These are phyloP conservation scores for Yamadazyma akitaensis DNA, from an alignment of 805 yeast genomes.

Conservation along the genomic window DNA sequence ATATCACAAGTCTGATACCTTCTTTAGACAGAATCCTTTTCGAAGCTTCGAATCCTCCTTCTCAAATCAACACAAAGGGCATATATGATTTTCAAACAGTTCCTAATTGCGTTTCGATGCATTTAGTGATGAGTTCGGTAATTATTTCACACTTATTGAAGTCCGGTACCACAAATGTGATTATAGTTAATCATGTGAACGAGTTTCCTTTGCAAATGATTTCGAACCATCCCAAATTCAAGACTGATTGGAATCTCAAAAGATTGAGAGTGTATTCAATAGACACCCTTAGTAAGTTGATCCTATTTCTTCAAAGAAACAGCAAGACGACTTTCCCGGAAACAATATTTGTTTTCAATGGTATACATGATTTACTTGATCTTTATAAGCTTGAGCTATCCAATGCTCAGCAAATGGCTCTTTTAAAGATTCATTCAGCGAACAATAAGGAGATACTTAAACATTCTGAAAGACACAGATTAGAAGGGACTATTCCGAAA, in stretches of 20 bases:
- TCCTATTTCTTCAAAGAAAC: slow-evolving; percentile 7
- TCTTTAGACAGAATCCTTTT: slow-evolving; percentile 26
- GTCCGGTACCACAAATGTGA: slow-evolving; percentile 15
- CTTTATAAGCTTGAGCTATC: slow-evolving; percentile 31
- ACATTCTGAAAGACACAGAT: slow-evolving; percentile 17
- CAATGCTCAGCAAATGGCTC: slow-evolving; percentile 29
- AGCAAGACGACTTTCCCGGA: slow-evolving; percentile 1
- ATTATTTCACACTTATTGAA: slow-evolving; percentile 27
- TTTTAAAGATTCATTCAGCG: slow-evolving; percentile 30
- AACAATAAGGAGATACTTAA: slow-evolving; percentile 20
- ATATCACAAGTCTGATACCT: slow-evolving; percentile 26
- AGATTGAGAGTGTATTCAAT: slow-evolving; percentile 5
- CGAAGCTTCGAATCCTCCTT: neutral
- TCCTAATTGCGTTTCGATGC: slow-evolving; percentile 26
- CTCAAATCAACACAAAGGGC: slow-evolving; percentile 14
- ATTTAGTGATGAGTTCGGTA: slow-evolving; percentile 20
- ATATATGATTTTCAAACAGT: slow-evolving; percentile 37
- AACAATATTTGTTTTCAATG: slow-evolving; percentile 25
- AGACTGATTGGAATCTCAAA: slow-evolving; percentile 18
- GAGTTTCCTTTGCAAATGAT: slow-evolving; percentile 29
- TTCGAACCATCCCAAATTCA: slow-evolving; percentile 18
- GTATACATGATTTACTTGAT: slow-evolving; percentile 36
- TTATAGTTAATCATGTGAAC: slow-evolving; percentile 29
- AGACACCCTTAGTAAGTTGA: slow-evolving; percentile 10
- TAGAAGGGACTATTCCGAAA: slow-evolving; percentile 21